A percentile compares a stretch with the other conserved stretches of the same genome.
Evolutionary conservation across 148 eudicot species (phyloP).

Genomic region (Vaccinium darrowii): DNA sequence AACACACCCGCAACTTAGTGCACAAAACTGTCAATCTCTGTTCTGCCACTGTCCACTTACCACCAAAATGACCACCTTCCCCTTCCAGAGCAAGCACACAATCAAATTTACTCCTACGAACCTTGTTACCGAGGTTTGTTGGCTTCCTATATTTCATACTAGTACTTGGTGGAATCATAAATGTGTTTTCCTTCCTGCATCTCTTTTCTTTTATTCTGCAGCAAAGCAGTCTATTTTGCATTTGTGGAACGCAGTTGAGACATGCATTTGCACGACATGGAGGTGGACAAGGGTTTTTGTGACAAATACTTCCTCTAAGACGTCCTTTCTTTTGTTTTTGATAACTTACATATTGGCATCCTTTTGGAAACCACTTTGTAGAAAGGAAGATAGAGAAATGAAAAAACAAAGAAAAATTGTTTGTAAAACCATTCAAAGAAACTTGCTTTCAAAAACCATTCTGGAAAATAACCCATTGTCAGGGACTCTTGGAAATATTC

Average conservation of each 20-base stretch:
- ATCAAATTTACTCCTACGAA: neutral
- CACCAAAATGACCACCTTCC: neutral
- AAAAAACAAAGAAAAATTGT: neutral
- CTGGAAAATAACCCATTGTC: neutral
- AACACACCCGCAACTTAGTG: neutral
- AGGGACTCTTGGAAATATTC: neutral
- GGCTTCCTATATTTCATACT: neutral
- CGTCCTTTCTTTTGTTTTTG: neutral
- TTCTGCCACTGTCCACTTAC: neutral
- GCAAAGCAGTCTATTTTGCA: neutral
- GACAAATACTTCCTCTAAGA: neutral
- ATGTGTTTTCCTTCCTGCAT: neutral
- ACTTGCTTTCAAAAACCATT: neutral
- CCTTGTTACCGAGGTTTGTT: neutral
- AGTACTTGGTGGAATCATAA: neutral
- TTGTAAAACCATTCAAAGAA: neutral
- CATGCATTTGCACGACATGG: neutral
- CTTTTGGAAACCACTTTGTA: neutral
- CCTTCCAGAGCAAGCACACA: neutral
- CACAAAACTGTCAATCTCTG: neutral
- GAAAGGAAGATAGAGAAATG: neutral
- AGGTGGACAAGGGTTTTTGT: neutral
- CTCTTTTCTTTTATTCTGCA: neutral
- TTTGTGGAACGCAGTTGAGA: neutral
- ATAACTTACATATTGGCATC: neutral